Percentiles rank a stretch among this genome's conserved stretches.
These are phyloP conservation scores for Bassia scoparia DNA, from an alignment of 148 eudicot species.

Conservation along the genomic window DNA sequence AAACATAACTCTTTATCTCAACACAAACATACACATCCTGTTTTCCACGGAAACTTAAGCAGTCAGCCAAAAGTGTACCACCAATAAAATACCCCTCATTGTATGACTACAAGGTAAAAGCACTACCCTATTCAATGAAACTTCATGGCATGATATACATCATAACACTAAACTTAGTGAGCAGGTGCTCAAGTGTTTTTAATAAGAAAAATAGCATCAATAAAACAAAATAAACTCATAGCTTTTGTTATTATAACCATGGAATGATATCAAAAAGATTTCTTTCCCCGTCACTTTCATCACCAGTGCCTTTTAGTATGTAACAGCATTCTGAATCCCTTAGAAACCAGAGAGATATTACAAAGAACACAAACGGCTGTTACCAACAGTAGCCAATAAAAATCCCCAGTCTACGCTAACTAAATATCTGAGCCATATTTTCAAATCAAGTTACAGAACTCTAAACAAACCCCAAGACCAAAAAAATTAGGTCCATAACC, in stretches of 20 bases:
- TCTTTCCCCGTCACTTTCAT: not conserved
- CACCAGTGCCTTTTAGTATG: not conserved
- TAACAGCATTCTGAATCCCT: not conserved
- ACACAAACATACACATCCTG: conserved; percentile 7
- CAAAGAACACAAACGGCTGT: not conserved
- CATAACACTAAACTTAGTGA: not conserved
- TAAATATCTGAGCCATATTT: not conserved
- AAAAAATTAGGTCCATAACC: not conserved
- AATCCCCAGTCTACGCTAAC: not conserved
- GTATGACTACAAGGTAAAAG: not conserved
- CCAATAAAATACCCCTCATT: not conserved
- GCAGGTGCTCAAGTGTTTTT: no score
- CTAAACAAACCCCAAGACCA: conserved; percentile 7
- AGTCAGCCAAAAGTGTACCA: no score
- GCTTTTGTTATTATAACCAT: not conserved
- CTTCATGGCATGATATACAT: not conserved
- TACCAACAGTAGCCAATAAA: not conserved
- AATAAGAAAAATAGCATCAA: no score
- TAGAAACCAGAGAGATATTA: not conserved
- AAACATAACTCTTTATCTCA: not conserved
- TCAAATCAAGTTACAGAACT: not conserved
- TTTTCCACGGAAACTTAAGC: no score
- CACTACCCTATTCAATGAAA: not conserved
- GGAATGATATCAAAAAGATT: not conserved
- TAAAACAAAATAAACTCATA: no score